phyloP scores from a whole-genome alignment of 2,329 filamentous ascomycete species.

The Grosmannia penicillata region DNA sequence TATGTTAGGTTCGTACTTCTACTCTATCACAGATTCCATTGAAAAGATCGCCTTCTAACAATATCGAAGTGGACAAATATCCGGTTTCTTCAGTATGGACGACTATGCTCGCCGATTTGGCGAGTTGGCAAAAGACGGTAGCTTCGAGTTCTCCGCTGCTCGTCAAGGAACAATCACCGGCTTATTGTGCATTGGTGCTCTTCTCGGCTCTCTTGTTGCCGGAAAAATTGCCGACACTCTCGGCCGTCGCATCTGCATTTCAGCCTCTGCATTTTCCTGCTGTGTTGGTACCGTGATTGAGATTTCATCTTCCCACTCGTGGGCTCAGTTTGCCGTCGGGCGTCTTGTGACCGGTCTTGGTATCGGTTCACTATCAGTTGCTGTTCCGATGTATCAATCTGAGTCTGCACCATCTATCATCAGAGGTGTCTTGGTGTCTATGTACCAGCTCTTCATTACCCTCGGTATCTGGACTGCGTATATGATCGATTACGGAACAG shows the following conservation, averaged over 20 bases:
- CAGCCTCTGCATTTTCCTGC: constrained; percentile 43
- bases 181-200: constrained; percentile 44
- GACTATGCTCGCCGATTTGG: constrained; percentile 16
- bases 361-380: constrained; percentile 55
- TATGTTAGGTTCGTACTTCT: constrained; percentile 14
- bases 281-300: constrained; percentile 54
- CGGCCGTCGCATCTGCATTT: constrained; percentile 48
- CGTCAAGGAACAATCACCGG: constrained; percentile 50
- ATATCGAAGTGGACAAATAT: not conserved
- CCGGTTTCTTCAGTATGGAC: constrained; percentile 2
- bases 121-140: constrained; percentile 14
- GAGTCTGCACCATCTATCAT: constrained; percentile 55
- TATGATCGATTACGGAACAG: constrained; percentile 49
- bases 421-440: constrained; percentile 48
- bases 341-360: constrained; percentile 51
- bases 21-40: constrained; percentile 10
- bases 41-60: too few species aligned
- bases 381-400: constrained; percentile 61
- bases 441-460: constrained; percentile 60
- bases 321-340: constrained; percentile 53
- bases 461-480: constrained; percentile 55
- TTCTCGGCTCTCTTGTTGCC: constrained; percentile 43
- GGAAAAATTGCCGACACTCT: constrained; percentile 50
- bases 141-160: constrained; percentile 36
- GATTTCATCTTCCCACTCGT: constrained; percentile 36